These are phyloP conservation scores for Nothophoma quercina DNA, from an alignment of 2,329 filamentous ascomycete species.

Conservation along the genomic window DNA sequence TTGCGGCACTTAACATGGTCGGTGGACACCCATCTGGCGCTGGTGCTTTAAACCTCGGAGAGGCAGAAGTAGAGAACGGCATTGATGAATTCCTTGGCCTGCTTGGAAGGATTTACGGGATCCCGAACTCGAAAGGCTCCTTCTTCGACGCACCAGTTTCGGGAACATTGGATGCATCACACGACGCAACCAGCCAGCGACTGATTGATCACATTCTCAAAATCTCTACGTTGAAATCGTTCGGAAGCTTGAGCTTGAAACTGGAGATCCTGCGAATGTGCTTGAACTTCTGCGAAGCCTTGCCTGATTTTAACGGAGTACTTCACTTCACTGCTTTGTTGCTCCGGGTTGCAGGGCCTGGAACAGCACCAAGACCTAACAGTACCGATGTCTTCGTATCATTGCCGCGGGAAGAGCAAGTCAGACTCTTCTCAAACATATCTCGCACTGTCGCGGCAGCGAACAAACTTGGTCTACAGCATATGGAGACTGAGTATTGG, in stretches of 20 bases:
- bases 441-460: constrained; percentile 82
- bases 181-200: constrained; percentile 47
- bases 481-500: constrained; percentile 88
- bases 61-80: constrained; percentile 49
- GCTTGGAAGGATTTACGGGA: constrained; percentile 53
- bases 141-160: constrained; percentile 19
- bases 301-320: constrained; percentile 92
- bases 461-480: constrained; percentile 72
- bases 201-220: constrained; percentile 63
- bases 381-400: constrained; percentile 73
- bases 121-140: constrained; percentile 42
- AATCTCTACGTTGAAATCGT: constrained; percentile 62
- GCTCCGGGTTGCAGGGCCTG: constrained; percentile 80
- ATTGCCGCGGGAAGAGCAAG: constrained; percentile 82
- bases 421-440: constrained; percentile 83
- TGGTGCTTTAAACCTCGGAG: constrained; percentile 68
- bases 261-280: constrained; percentile 87
- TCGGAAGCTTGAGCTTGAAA: constrained; percentile 82
- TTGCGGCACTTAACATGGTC: constrained; percentile 71
- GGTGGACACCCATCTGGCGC: constrained; percentile 71
- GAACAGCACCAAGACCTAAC: constrained; percentile 73
- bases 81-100: constrained; percentile 52
- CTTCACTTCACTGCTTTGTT: constrained; percentile 85
- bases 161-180: constrained; percentile 12
- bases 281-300: constrained; percentile 90